Conservation (phyloP, 2,329 filamentous ascomycete genomes). For the Plectosphaerella sp. region DNA sequence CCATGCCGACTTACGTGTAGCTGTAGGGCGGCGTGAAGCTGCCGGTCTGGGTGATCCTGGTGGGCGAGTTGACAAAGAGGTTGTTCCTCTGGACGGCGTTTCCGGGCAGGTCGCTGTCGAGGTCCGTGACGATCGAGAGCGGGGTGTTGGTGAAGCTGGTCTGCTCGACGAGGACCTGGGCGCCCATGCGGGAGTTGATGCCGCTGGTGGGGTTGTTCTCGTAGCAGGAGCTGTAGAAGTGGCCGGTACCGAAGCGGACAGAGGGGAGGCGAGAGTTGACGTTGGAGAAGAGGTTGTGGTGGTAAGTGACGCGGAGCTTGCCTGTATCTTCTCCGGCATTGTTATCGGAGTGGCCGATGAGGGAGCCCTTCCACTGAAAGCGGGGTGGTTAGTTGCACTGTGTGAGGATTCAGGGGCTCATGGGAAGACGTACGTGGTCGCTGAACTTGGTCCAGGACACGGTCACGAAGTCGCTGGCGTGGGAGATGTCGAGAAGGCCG, state of each 20-base stretch:
- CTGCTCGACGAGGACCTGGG: constrained; percentile 45
- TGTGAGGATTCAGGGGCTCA: neutral
- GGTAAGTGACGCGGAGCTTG: constrained; percentile 54
- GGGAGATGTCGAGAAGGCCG: constrained; percentile 35
- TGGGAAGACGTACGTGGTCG: constrained; percentile 23
- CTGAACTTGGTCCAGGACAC: constrained; percentile 34
- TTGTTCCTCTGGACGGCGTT: constrained; percentile 39
- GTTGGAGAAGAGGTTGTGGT: constrained; percentile 57
- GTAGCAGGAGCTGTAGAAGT: constrained; percentile 39
- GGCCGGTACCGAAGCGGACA: constrained; percentile 57
- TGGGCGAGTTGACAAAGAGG: constrained; percentile 32
- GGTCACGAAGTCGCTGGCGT: constrained; percentile 36
- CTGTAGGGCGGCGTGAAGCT: constrained; percentile 27
- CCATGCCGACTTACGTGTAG: constrained; percentile 23
- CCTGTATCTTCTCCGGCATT: constrained; percentile 54
- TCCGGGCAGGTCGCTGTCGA: constrained; percentile 40
- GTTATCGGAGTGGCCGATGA: constrained; percentile 56
- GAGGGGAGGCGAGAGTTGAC: constrained; percentile 55
- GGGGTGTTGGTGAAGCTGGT: constrained; percentile 41
- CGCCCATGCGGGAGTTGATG: constrained; percentile 48
- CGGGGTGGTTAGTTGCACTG: neutral
- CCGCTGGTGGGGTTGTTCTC: constrained; percentile 34
- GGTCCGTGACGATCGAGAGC: constrained; percentile 32
- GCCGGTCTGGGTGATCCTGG: constrained; percentile 26
- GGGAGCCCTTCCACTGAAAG: constrained; percentile 48